Percentiles rank a stretch among this genome's conserved stretches.
Evolutionary conservation across 108 stramenopile species (phyloP).

Genomic region (Nitzschia putrida): DNA sequence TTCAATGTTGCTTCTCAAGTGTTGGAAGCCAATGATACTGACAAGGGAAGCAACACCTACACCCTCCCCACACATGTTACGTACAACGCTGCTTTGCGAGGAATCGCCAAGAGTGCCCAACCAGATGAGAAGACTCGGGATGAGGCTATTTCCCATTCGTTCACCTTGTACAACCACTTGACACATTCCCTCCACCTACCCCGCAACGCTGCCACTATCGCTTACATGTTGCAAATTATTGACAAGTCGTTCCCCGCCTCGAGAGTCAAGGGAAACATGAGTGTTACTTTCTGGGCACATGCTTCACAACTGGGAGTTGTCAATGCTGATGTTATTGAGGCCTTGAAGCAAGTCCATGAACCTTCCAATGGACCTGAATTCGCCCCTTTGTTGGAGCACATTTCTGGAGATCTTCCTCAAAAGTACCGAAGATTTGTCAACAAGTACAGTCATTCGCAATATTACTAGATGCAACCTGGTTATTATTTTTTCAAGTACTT

Average conservation of each 20-base stretch:
- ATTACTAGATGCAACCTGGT: slow-evolving; percentile 16
- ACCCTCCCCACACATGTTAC: slow-evolving; percentile 61
- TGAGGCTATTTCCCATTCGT: slow-evolving; percentile 50
- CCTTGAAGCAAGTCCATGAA: slow-evolving; percentile 33
- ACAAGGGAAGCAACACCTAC: slow-evolving; percentile 20
- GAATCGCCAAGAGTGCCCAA: slow-evolving; percentile 38
- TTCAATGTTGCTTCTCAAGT: slow-evolving; percentile 3
- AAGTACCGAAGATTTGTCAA: slow-evolving; percentile 32
- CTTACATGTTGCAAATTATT: slow-evolving; percentile 50
- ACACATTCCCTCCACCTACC: slow-evolving; percentile 40
- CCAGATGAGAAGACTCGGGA: slow-evolving; percentile 46
- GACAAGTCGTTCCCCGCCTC: slow-evolving; percentile 53
- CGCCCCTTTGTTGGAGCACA: slow-evolving; percentile 24
- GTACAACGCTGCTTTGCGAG: slow-evolving; percentile 67
- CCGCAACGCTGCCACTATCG: slow-evolving; percentile 58
- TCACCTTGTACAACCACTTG: slow-evolving; percentile 49
- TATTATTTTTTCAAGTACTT: too few relatives aligned
- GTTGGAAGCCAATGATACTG: slow-evolving; percentile 10
- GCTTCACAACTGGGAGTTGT: slow-evolving; percentile 61
- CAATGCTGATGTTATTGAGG: slow-evolving; percentile 46
- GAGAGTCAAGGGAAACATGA: slow-evolving; percentile 68
- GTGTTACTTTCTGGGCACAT: slow-evolving; percentile 62
- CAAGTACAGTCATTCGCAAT: slow-evolving; percentile 29
- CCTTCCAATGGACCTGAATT: slow-evolving; percentile 31
- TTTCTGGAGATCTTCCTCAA: slow-evolving; percentile 25